Evolutionary conservation across 2,329 filamentous ascomycete genomes (phyloP).

Genomic region (Drechslera avenae): DNA sequence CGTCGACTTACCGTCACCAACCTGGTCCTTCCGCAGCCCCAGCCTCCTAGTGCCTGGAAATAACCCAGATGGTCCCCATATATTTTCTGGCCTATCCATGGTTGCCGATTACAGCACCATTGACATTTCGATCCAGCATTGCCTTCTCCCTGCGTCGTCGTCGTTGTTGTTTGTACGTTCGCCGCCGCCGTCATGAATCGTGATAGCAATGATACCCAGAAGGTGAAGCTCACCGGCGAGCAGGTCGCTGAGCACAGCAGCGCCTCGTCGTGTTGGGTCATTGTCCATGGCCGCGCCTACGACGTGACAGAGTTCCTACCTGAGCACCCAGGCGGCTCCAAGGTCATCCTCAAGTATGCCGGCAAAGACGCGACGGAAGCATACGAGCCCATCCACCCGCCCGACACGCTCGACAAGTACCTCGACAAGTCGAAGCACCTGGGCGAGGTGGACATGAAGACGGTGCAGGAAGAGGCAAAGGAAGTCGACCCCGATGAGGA

Average conservation of each 20-base stretch:
- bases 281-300: slow-evolving; percentile 70
- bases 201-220: slow-evolving; percentile 50
- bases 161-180: not conserved
- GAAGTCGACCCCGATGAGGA: slow-evolving; percentile 66
- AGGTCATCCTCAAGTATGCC: slow-evolving; percentile 90
- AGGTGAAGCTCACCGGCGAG: slow-evolving; percentile 52
- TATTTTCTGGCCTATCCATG: slow-evolving; percentile 11
- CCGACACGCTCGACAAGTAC: slow-evolving; percentile 52
- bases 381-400: slow-evolving; percentile 61
- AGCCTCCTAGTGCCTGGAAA: slow-evolving; percentile 28
- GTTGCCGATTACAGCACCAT: slow-evolving; percentile 5
- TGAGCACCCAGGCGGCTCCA: slow-evolving; percentile 70
- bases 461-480: slow-evolving; percentile 43
- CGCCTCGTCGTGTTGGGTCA: slow-evolving; percentile 77
- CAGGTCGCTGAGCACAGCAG: slow-evolving; percentile 74
- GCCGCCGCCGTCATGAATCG: slow-evolving; percentile 50
- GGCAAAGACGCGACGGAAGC: slow-evolving; percentile 51
- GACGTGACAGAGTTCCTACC: slow-evolving; percentile 69
- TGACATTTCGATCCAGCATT: not conserved
- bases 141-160: no score
- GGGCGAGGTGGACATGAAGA: slow-evolving; percentile 47
- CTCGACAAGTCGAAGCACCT: slow-evolving; percentile 52
- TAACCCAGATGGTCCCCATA: slow-evolving; percentile 18
- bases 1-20: slow-evolving; percentile 36
- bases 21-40: slow-evolving; percentile 34